phyloP scores from a whole-genome alignment of 176 grass and related monocot species.

The Oryza longistaminata region DNA sequence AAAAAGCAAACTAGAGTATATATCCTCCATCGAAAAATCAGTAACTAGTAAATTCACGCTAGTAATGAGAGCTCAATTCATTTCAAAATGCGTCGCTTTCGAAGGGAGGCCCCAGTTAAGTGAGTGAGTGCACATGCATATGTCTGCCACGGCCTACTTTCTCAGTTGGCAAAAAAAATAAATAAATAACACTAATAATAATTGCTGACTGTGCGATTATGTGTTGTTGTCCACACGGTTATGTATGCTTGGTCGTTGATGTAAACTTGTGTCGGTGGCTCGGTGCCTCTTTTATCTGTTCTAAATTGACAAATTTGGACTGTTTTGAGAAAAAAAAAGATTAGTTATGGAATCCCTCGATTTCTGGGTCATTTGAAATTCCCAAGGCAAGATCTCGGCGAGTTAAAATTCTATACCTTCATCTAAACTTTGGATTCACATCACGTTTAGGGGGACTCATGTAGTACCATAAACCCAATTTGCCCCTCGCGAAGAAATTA shows the following conservation, averaged over 20 bases:
- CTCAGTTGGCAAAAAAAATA: neutral
- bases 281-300: neutral
- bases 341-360: slow-evolving; percentile 2
- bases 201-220: slow-evolving; percentile 14
- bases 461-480: neutral
- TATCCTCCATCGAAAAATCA: too few relatives aligned
- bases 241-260: neutral
- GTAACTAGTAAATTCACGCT: too few relatives aligned
- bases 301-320: neutral
- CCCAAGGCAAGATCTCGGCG: slow-evolving; percentile 23
- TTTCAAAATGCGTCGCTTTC: neutral
- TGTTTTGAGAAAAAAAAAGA: neutral
- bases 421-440: neutral
- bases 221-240: slow-evolving; percentile 1
- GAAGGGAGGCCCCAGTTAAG: neutral
- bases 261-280: neutral
- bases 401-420: neutral
- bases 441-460: neutral
- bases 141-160: neutral
- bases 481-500: neutral
- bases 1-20: neutral
- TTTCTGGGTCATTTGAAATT: neutral
- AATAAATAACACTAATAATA: neutral
- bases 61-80: too few relatives aligned
- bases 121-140: slow-evolving; percentile 23